Percentiles rank a stretch among this genome's conserved stretches.
Evolutionary conservation across 768 basidiomycete genomes (phyloP).

Genomic region (Leucosporidium yakuticum): DNA sequence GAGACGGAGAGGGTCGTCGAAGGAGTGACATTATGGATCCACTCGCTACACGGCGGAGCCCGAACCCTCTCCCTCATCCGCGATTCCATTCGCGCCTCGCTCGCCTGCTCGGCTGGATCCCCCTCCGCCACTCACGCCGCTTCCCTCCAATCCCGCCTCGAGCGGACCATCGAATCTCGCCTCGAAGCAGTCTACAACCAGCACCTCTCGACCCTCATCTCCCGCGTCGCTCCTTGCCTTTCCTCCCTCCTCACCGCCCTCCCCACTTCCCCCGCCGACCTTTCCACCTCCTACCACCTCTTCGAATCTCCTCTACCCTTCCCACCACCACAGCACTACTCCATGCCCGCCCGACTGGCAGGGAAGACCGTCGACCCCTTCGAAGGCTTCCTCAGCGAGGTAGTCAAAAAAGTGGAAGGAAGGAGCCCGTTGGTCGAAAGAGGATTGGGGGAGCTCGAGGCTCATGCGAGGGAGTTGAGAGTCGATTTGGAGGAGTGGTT

Average conservation of each 20-base stretch:
- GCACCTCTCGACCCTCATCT: conserved; percentile 14
- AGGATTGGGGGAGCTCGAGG: conserved; percentile 28
- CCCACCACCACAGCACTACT: conserved; percentile 10
- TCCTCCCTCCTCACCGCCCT: conserved; percentile 9
- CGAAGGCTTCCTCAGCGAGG: conserved; percentile 20
- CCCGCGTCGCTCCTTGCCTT: conserved; percentile 14
- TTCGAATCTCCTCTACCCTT: conserved; percentile 29
- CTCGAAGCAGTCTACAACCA: conserved; percentile 20
- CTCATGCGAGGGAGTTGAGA: conserved; percentile 8
- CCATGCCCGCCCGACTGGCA: background rate
- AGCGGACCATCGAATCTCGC: conserved; percentile 11
- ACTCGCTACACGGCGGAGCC: conserved; percentile 9
- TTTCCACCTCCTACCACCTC: conserved; percentile 15
- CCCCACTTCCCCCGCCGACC: conserved; percentile 2
- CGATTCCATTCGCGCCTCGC: background rate
- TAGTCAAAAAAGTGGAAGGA: conserved; percentile 22
- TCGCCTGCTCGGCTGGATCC: background rate
- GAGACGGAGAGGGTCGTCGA: conserved; percentile 14
- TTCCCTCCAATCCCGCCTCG: background rate
- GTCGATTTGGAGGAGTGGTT: conserved; percentile 28
- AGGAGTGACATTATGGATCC: conserved; percentile 15
- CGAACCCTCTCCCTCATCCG: conserved; percentile 14
- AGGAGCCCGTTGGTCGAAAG: conserved; percentile 27
- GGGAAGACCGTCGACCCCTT: conserved; percentile 19
- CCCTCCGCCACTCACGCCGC: background rate